Percentiles rank a stretch among this genome's conserved stretches.
phyloP scores from a whole-genome alignment of 352 stramenopile genomes.

The Peronospora destructor region DNA sequence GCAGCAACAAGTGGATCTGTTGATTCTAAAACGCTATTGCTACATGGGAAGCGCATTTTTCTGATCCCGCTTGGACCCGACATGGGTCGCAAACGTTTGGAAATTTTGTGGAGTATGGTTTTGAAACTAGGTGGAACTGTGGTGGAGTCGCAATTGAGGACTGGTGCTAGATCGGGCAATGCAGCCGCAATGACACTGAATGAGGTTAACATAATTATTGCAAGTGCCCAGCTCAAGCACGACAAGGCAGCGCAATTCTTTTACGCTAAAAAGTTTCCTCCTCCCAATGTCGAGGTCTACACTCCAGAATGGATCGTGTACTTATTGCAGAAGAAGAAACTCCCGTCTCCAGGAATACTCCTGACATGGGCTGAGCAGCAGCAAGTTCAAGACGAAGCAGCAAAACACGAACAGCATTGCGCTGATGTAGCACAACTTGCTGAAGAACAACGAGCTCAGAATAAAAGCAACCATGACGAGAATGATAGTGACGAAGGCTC shows the following conservation, averaged over 20 bases:
- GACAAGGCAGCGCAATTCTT: slow-evolving; percentile 31
- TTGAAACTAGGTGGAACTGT: slow-evolving; percentile 42
- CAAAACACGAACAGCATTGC: slow-evolving; percentile 24
- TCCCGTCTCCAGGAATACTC: slow-evolving; percentile 19
- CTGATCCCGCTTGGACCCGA: slow-evolving; percentile 52
- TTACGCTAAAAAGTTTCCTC: slow-evolving; percentile 28
- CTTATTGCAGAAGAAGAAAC: slow-evolving; percentile 36
- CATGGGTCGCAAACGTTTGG: slow-evolving; percentile 56
- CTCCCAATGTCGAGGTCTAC: slow-evolving; percentile 29
- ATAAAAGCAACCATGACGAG: slow-evolving; percentile 15
- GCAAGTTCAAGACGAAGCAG: slow-evolving; percentile 23
- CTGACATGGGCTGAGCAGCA: slow-evolving; percentile 42
- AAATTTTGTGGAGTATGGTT: slow-evolving; percentile 58
- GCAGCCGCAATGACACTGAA: slow-evolving; percentile 31
- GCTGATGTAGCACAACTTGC: slow-evolving; percentile 19
- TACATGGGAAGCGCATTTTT: slow-evolving; percentile 38
- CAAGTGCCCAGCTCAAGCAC: slow-evolving; percentile 37
- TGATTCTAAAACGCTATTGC: slow-evolving; percentile 11
- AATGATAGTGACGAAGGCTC: slow-evolving; percentile 47
- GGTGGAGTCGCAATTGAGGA: slow-evolving; percentile 12
- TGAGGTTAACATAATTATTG: slow-evolving; percentile 40
- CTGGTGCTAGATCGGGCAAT: slow-evolving; percentile 3
- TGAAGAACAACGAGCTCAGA: slow-evolving; percentile 8
- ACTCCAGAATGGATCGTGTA: slow-evolving; percentile 65
- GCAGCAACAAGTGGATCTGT: background rate